phyloP scores from a whole-genome alignment of 2,329 filamentous ascomycete genomes.

The Monosporascus sp. region DNA sequence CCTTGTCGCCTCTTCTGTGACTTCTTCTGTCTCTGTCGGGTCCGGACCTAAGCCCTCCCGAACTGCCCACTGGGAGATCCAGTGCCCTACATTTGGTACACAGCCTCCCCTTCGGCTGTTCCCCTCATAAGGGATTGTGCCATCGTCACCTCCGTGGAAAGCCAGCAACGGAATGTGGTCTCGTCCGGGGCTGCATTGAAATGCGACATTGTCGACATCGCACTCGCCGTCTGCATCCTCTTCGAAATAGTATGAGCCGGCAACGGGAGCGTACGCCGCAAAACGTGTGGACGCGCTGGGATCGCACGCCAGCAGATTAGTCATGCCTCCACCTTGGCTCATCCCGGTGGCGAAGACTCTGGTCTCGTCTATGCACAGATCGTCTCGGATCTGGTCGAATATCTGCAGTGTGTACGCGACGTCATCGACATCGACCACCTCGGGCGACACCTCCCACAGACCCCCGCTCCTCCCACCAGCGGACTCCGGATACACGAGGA shows the following conservation, averaged over 20 bases:
- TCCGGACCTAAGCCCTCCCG: constrained; percentile 13
- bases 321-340: constrained; percentile 4
- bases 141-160: constrained; percentile 39
- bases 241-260: constrained; percentile 1
- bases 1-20: not conserved
- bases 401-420: not conserved
- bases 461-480: not conserved
- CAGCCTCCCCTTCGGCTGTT: constrained; percentile 31
- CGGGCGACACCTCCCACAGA: constrained; percentile 1
- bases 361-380: constrained; percentile 8
- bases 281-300: not conserved
- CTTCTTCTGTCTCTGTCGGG: not conserved
- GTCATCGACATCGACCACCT: not conserved
- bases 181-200: constrained; percentile 27
- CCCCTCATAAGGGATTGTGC: constrained; percentile 35
- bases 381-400: constrained; percentile 12
- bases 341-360: constrained; percentile 4
- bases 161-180: constrained; percentile 36
- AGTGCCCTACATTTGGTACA: constrained; percentile 34
- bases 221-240: constrained; percentile 9
- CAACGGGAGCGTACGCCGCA: constrained; percentile 2
- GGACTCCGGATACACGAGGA: constrained; percentile 1
- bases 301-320: constrained; percentile 1
- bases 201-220: constrained; percentile 24
- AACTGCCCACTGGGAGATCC: constrained; percentile 28